phyloP scores from a whole-genome alignment of 176 grass and related monocot genomes.

The Oryza glaberrima region DNA sequence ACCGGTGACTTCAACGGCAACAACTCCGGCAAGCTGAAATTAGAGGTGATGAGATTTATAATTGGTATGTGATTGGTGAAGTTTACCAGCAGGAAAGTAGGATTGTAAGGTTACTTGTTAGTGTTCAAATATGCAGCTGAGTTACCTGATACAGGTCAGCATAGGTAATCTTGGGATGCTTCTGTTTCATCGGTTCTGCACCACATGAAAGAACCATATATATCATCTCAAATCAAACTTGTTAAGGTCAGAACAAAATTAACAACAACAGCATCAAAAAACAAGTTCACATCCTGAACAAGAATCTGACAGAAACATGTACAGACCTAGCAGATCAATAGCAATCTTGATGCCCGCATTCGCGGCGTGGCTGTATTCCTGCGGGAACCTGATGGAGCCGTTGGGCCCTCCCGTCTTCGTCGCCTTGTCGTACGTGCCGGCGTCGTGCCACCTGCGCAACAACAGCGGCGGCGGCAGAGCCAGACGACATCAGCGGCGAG shows the following conservation, averaged over 20 bases:
- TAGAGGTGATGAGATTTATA: too few relatives aligned
- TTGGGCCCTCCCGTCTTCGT: slow-evolving; percentile 69
- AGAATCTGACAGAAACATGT: neutral
- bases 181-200: slow-evolving; percentile 69
- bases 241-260: too few relatives aligned
- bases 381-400: slow-evolving; percentile 54
- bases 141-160: slow-evolving; percentile 80
- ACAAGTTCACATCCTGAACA: neutral
- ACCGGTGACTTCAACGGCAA: slow-evolving; percentile 73
- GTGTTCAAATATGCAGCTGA: too few relatives aligned
- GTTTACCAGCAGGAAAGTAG: too few relatives aligned
- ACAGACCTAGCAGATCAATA: slow-evolving; percentile 63
- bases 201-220: neutral
- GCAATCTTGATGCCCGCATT: slow-evolving; percentile 75
- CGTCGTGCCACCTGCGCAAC: slow-evolving; percentile 68
- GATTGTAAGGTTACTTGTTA: too few relatives aligned
- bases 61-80: too few relatives aligned
- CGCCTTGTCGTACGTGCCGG: slow-evolving; percentile 65
- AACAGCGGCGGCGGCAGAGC: neutral
- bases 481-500: neutral
- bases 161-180: slow-evolving; percentile 67
- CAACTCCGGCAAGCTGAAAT: slow-evolving; percentile 68
- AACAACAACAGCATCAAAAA: too few relatives aligned
- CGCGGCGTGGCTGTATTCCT: slow-evolving; percentile 53
- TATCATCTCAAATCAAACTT: neutral